These are phyloP conservation scores for Nevesoporus exiguus DNA, from an alignment of 768 basidiomycete species.

Conservation along the genomic window DNA sequence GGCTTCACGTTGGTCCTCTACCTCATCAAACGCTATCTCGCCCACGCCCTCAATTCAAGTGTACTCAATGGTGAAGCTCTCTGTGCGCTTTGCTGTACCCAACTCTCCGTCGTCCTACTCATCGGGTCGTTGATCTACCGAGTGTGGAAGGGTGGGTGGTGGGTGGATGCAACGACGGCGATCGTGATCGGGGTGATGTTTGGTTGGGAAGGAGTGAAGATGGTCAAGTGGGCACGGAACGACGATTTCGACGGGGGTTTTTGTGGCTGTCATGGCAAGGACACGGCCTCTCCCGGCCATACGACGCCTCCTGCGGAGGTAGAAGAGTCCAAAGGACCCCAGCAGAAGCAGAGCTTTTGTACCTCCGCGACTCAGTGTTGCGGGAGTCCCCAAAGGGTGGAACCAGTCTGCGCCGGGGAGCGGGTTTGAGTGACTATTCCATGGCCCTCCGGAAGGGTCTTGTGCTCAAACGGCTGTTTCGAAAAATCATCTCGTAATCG, in stretches of 20 bases:
- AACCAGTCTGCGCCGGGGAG: background rate
- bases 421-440: slow-evolving; percentile 3
- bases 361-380: background rate
- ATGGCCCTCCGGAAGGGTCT: background rate
- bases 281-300: background rate
- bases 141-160: slow-evolving; percentile 46
- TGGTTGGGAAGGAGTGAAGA: slow-evolving; percentile 44
- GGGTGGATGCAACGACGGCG: slow-evolving; percentile 45
- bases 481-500: too few species aligned
- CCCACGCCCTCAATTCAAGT: slow-evolving; percentile 42
- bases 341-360: background rate
- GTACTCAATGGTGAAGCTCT: slow-evolving; percentile 43
- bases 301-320: background rate
- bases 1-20: slow-evolving; percentile 41
- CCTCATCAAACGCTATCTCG: slow-evolving; percentile 44
- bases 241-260: slow-evolving; percentile 39
- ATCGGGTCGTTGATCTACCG: slow-evolving; percentile 39
- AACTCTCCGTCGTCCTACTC: slow-evolving; percentile 43
- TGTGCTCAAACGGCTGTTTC: too few species aligned
- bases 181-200: slow-evolving; percentile 40
- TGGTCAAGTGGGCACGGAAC: slow-evolving; percentile 38
- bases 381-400: background rate
- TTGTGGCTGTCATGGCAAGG: slow-evolving; percentile 19
- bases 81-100: slow-evolving; percentile 42
- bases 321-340: background rate